phyloP scores from a whole-genome alignment of 306 rosid genomes.

The Dalbergia cultrata region DNA sequence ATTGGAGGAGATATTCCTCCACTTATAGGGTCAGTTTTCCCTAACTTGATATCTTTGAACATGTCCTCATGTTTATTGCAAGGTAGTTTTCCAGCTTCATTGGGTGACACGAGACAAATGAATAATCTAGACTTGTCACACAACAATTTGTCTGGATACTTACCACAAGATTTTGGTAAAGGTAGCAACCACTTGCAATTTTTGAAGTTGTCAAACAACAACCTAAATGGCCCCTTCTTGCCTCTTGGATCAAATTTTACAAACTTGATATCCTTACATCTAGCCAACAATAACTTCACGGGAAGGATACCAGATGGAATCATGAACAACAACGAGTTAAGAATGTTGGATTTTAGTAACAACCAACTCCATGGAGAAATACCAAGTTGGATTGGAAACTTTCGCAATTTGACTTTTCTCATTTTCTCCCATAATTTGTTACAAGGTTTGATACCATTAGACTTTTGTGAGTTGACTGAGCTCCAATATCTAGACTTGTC shows the following conservation, averaged over 20 bases:
- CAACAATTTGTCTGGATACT: slow-evolving; percentile 15
- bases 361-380: slow-evolving; percentile 19
- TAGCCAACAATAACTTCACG: slow-evolving; percentile 2
- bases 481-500: too few relatives aligned
- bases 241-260: slow-evolving; percentile 5
- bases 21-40: slow-evolving; percentile 2
- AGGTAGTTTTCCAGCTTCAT: slow-evolving; percentile 16
- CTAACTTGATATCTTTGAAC: neutral
- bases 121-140: slow-evolving; percentile 29
- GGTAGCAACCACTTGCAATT: too few relatives aligned
- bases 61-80: slow-evolving; percentile 16
- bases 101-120: slow-evolving; percentile 1
- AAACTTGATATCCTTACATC: neutral
- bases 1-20: slow-evolving; percentile 10
- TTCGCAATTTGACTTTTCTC: neutral
- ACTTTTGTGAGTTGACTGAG: too few relatives aligned
- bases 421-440: slow-evolving; percentile 21
- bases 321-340: too few relatives aligned
- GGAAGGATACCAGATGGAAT: neutral
- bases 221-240: neutral
- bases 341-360: slow-evolving; percentile 29
- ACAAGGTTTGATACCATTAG: neutral
- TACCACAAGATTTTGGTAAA: too few relatives aligned
- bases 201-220: rapidly evolving
- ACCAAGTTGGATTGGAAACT: slow-evolving; percentile 27